Base-by-base conservation (phyloP, 805 yeast species). In the Barnettozyma sp. region DNA sequence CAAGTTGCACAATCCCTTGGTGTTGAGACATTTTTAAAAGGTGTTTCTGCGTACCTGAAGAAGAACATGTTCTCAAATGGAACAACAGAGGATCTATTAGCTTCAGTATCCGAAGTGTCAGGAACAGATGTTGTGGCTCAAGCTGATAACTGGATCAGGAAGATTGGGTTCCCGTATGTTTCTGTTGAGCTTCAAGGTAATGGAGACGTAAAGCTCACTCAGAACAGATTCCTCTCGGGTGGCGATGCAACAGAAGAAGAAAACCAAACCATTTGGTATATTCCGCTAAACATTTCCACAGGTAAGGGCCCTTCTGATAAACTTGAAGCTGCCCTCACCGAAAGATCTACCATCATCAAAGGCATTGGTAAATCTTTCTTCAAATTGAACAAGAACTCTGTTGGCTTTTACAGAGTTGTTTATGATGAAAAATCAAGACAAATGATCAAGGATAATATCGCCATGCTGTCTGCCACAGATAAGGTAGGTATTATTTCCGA, bases 1-100 rank as follows among this genome's bases (percentile, higher is more conserved):
- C 83, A 81, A 87, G 68, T 82, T 45, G 75, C 85, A 22, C 71
- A 70, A 46, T 76, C 84, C 73, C 64, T 82, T 43, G 90, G 88
- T 31, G 86, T 73, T 50, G 84, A 80, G 42, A 68, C 64, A 13
- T 82, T 82, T 59, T 69, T 82, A 46, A 76, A 76, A 52, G 92
- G 94, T 58, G 92, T 83, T 20, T 76, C 90, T 23, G 66, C 70
- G 47, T 83, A 83, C 57, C 69, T 83, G 60, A 77, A 77, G 56
- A 76, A 71, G 50, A 86, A 82, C 60, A 75, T 73, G 46, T 83
- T 78, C 68, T 79, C 82, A 19, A 83, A 83, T 58, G 84, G 90
- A 26, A 63, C 72, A 38, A 82, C 94, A 21, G 67, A 71, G 38
- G 87, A 82, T 54, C 66, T 83, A 46, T 82, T 90, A 87, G 70